These are phyloP conservation scores for Euphorbia celastroides DNA, from an alignment of 441 rosid genomes.

Conservation along the genomic window DNA sequence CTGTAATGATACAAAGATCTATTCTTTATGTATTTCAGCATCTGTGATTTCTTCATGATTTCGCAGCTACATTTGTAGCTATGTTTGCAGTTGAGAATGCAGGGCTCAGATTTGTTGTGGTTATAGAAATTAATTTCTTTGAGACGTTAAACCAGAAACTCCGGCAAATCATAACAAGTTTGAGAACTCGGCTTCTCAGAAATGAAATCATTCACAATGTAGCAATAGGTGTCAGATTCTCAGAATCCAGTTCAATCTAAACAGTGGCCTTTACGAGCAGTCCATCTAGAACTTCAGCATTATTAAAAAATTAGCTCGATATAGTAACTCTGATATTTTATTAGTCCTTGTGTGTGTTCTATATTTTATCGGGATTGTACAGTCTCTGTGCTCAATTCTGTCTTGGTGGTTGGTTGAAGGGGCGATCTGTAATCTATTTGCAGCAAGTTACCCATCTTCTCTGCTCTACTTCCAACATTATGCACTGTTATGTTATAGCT, in stretches of 20 bases:
- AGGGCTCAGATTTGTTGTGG: constrained; percentile 21
- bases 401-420: too few relatives aligned
- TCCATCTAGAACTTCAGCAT: neutral
- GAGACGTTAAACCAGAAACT: neutral
- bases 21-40: constrained; percentile 8
- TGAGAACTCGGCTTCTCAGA: neutral
- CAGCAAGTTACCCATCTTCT: too few relatives aligned
- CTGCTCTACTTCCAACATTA: too few relatives aligned
- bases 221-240: neutral
- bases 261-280: neutral
- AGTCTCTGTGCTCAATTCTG: too few relatives aligned
- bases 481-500: too few relatives aligned
- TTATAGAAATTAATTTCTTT: neutral
- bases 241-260: neutral
- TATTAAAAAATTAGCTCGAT: neutral
- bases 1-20: constrained; percentile 28
- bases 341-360: too few relatives aligned
- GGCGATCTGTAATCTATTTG: too few relatives aligned
- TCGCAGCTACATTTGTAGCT: too few relatives aligned
- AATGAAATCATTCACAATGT: neutral
- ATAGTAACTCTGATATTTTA: neutral
- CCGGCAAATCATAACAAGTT: neutral
- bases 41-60: constrained; percentile 4
- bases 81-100: constrained; percentile 28
- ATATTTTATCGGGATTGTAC: too few relatives aligned